Base-by-base conservation (phyloP, 148 eudicot species). In the Rhododendron molle region DNA sequence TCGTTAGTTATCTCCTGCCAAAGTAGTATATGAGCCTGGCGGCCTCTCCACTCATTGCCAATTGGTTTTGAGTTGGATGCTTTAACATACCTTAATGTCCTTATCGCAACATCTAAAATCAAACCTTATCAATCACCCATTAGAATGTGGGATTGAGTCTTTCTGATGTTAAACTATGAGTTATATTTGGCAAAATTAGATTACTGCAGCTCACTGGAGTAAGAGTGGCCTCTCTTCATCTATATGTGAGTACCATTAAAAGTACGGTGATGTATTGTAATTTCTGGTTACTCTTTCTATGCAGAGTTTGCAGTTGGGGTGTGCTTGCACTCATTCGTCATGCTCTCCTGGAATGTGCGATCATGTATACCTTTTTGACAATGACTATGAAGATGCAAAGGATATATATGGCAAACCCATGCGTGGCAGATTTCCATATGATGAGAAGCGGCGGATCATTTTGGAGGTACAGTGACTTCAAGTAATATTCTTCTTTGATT, bases 301-400 rank as follows among this genome's bases (percentile, higher is more conserved):
- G 85, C 90, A 95, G 98, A 93, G 91, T 93, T 83, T 91, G 87
- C 96, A 91, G 86, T 84, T 94, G 90, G 94, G 94, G 52, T 94
- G 98, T 89, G 91, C 94, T 84, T 95, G 98, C 90, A 87, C 90
- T 43, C 87, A 88, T 87, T 89, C 95, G 89, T 79, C 88, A 23
- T 97, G 99, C 91, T 91, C 92, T 84, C 89, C 99, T 56, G 92
- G 78, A 85, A 89, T 89, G 32, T 97, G 99, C 80, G 98, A 95
- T 90, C 99, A 97, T 88, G 98, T 97, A 18, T 95, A 97, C 90
- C 96, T 97, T 83, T 97, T 95, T 89, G 92, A 97, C 89, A 93
- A 87, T 90, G 99, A 97, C 76, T 91, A 90, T 85, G 96, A 94
- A 89, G 92, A 93, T 90, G 96, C 98, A 32, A 95, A 95, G 85